Percentiles rank a stretch among this genome's conserved stretches.
Evolutionary conservation across 176 grass and related monocot species (phyloP).

Genomic region (Hordeum marinum): DNA sequence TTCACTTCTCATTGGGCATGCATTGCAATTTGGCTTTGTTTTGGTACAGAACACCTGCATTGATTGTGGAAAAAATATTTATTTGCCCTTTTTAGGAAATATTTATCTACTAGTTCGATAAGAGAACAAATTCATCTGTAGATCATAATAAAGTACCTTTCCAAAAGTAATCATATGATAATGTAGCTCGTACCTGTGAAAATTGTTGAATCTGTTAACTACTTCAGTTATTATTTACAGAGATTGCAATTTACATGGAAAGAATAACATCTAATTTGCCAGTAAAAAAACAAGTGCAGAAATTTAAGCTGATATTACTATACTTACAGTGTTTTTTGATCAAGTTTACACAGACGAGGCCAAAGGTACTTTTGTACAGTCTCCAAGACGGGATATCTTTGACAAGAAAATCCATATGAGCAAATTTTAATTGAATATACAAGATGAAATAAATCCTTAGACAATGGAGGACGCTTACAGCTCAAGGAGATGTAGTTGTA

Average conservation of each 20-base stretch:
- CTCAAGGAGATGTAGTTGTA: conserved; percentile 94
- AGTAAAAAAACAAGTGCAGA: not conserved
- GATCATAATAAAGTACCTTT: conserved; percentile 62
- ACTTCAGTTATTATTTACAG: not conserved
- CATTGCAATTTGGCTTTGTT: conserved; percentile 93
- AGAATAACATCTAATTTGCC: not conserved
- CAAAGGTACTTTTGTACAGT: conserved; percentile 93
- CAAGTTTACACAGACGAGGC: conserved; percentile 95
- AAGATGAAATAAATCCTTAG: conserved; percentile 7
- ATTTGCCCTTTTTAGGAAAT: not conserved
- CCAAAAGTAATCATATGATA: conserved; percentile 99
- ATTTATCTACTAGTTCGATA: conserved; percentile 2
- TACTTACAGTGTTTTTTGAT: conserved; percentile 91
- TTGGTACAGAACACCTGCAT: conserved; percentile 98
- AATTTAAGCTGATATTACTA: not conserved
- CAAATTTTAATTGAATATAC: conserved; percentile 16
- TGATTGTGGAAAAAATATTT: not conserved
- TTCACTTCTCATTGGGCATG: conserved; percentile 90
- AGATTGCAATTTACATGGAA: conserved; percentile 9
- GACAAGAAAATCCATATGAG: conserved; percentile 17
- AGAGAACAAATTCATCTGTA: not conserved
- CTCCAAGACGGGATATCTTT: conserved; percentile 84
- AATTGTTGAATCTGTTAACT: conserved; percentile 8
- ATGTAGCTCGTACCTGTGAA: conserved; percentile 93
- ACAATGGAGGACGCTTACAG: conserved; percentile 51